A percentile compares a stretch with the other conserved stretches of the same genome.
phyloP scores from a whole-genome alignment of 345 rosid species.

The Hevea brasiliensis region DNA sequence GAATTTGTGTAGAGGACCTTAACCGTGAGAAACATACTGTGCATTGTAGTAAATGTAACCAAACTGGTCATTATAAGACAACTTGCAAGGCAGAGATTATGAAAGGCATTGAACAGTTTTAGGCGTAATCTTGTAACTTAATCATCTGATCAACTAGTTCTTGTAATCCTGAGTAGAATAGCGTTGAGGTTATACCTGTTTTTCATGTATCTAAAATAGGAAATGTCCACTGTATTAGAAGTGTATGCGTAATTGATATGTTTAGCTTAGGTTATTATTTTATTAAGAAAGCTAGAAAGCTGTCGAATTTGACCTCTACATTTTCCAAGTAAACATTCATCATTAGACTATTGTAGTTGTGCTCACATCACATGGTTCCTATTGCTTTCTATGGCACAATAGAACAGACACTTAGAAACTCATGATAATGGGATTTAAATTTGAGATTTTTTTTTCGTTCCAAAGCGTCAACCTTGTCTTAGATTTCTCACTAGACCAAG shows the following conservation, averaged over 20 bases:
- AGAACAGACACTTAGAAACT: too few relatives aligned
- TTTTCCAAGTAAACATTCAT: neutral
- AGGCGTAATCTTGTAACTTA: constrained; percentile 14
- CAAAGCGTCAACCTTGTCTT: too few relatives aligned
- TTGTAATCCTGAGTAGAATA: neutral
- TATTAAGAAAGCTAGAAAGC: neutral
- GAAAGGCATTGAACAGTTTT: constrained; percentile 42
- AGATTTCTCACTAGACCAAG: too few relatives aligned
- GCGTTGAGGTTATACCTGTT: neutral
- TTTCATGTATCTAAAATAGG: neutral
- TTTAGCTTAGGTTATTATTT: neutral
- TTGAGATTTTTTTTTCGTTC: too few relatives aligned
- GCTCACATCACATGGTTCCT: neutral
- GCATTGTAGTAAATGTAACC: constrained; percentile 55
- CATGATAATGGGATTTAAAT: too few relatives aligned
- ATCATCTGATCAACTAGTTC: neutral
- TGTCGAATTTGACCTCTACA: neutral
- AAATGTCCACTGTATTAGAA: neutral
- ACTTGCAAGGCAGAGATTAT: constrained; percentile 51
- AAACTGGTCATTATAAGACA: constrained; percentile 57
- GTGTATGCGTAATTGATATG: neutral
- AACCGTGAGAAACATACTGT: constrained; percentile 52
- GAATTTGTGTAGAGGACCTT: constrained; percentile 43
- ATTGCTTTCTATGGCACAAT: neutral
- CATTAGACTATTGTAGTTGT: neutral